Evolutionary conservation across 331 rosid genomes (phyloP), one percentile per base, ranked within the genome.

Genomic region (Dryas integrifolia): DNA sequence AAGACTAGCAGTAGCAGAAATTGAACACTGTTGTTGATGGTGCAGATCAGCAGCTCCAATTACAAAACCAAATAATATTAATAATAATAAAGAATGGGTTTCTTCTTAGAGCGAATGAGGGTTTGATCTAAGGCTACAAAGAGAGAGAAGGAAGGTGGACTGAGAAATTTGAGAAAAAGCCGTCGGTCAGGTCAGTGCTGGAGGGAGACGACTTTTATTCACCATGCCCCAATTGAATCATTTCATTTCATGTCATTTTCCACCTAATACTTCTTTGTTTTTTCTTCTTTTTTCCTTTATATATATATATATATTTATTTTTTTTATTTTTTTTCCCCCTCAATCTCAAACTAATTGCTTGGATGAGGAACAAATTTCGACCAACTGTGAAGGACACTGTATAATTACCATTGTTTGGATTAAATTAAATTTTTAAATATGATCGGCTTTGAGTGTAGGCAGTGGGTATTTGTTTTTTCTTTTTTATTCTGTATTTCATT

Each of bases 41-140:
- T 40, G 67, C 55, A 74, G 69, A 83, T 90, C 81, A 90, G 86
- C 82, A 86, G 84, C 84, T 81, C 71, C 78, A 74, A 82, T 59
- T 76, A 48, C 58, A 64, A 5, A 55, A 64, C 24, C 13, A 35
- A 38, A 30, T 21, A 21, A 21, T 21, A 21, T 21, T 21, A 11
- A 49, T 30, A 30, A 30, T 1, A 58, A 24, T 48, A 5, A 66
- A 75, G 84, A 87, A 82, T 82, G 61, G 14, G 12, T 41, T n/a
- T 6, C 30, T 7, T 0, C 7, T 44, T 49, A 18, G 24, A 57
- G 67, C 63, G 39, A 48, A 49, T 69, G 75, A 5, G 58, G 48
- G 58, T 69, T 82, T 81, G 88, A 81, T 86, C 86, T 78, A 43
- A 30, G 35, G 35, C 35, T 30, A 30, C 35, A 70, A 65, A 52